Evolutionary conservation across 371 early-diverging fungal species (phyloP), one percentile per base, ranked within the genome.

Genomic region (Capillidium heterosporum): DNA sequence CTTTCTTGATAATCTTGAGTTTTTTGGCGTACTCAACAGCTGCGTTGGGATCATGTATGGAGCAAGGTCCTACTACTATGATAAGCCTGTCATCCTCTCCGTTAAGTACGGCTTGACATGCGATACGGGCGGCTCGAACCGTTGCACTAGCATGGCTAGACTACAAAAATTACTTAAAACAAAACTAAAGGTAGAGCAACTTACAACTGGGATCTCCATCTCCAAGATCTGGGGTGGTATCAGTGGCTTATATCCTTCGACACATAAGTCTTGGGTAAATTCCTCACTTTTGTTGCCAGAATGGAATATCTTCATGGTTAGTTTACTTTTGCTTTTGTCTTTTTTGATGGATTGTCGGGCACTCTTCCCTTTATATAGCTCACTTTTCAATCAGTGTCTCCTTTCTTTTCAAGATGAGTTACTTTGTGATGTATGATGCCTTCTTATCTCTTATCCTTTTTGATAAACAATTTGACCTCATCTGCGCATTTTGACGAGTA

Each of bases 191-290:
- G n/a, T n/a, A n/a, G n/a, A n/a, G 35, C 26, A 8, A 42, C 59
- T 43, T 60, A 55, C 60, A 21, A 91, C 69, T 27, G 92, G 89
- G 44, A 81, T 70, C 63, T 92, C 94, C 68, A 86, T 86, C 78
- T 89, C 86, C 40, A 95, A 71, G 61, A 93, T 91, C 71, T 90
- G 91, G 52, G 96, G 96, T 28, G 93, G 90, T 60, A 95, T 84
- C 50, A 95, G 72, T 32, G 94, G 95, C 60, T 83, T 82, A 70
- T 89, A 86, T 57, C 80, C 77, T 62, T 78, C 72, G 73, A 94
- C 91, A 57, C 91, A 78, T 64, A 80, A 77, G 69, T 95, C 91
- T 39, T 53, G 53, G 39, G 53, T 53, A 19, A 17, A 39, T 40
- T 53, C 53, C 0, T 53, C 23, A 23, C 2, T 24, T 11, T 53